Base-by-base conservation (phyloP, 805 yeast genomes). In the Saccharomycopsis babjevae region DNA sequence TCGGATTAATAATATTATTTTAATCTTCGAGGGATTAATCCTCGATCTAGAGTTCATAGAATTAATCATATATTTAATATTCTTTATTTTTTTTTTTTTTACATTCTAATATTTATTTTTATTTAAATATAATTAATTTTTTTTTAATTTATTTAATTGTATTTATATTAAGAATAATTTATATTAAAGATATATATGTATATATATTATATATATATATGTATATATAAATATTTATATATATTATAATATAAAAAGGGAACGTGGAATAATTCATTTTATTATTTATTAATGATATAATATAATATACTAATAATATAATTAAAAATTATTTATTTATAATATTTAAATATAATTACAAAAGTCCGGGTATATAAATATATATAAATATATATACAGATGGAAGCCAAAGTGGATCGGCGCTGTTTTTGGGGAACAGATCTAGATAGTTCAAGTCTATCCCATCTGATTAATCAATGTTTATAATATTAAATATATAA, bases 391-490 rank as follows among this genome's bases (percentile, higher is more conserved):
- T 40, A 39, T 16, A 11, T 32, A 50, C 59, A 57, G 59, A 57
- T 57, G 50, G 59, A 57, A 57, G 59, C 59, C 59, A 57, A 57
- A 57, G 59, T 57, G 59, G 59, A 57, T 57, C 59, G 59, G 59
- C 59, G 50, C 59, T 57, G 59, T 57, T 50, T 39, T 57, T 57
- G 59, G 59, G 59, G 59, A 50, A 32, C 59, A 57, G 59, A 58
- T 57, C 57, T 58, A 58, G 57, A 52, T 58, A 58, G 60, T 58
- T 58, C 60, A 52, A 58, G 60, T 58, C 60, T 58, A 58, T 58
- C 60, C 60, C 54, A 58, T 58, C 60, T 58, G 60, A 58, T 34
- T 8, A 8, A 34, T 34, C 11, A 34, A 34, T 34, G 7, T 34
- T 34, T 34, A 34, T 34, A n/a, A n/a, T n/a, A n/a, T n/a, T n/a